phyloP scores from a whole-genome alignment of 768 basidiomycete genomes.

The Baorangia bicolor region DNA sequence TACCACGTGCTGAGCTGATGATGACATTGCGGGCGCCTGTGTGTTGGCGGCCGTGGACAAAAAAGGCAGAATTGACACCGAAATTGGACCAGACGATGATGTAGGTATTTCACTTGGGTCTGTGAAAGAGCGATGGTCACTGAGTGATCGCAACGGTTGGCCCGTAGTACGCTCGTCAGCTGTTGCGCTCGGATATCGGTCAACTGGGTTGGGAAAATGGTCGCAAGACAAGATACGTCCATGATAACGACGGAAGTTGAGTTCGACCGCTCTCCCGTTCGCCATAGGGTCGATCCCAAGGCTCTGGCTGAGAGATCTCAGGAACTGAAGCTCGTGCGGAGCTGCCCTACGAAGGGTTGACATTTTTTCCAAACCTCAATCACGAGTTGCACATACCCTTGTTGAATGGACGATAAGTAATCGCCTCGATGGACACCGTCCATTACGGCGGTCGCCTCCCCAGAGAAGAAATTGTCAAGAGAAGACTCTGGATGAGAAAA shows the following conservation, averaged over 20 bases:
- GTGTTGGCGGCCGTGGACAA: not conserved
- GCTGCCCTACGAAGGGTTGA: not conserved
- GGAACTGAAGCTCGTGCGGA: slow-evolving; percentile 8
- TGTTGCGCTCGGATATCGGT: not conserved
- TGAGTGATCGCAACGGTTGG: not conserved
- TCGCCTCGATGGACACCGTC: not conserved
- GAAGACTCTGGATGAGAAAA: slow-evolving; percentile 16
- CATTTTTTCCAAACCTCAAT: not conserved
- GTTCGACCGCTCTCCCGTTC: not conserved
- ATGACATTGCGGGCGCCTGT: not conserved
- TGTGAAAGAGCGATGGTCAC: not conserved
- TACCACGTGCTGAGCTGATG: not conserved
- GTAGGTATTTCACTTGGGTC: not conserved
- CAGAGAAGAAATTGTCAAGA: slow-evolving; percentile 13
- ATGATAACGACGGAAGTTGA: not conserved
- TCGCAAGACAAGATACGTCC: not conserved
- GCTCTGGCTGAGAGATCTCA: slow-evolving; percentile 1
- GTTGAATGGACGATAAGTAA: not conserved
- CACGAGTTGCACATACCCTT: not conserved
- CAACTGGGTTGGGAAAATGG: not conserved
- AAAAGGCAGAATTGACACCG: not conserved
- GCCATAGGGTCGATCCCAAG: not conserved
- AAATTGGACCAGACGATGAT: not conserved
- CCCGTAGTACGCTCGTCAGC: not conserved
- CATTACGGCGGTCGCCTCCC: not conserved